Evolutionary conservation across 1,284 basidiomycete genomes (phyloP), one percentile per base, ranked within the genome.

Genomic region (Ganoderma leucocontextum): DNA sequence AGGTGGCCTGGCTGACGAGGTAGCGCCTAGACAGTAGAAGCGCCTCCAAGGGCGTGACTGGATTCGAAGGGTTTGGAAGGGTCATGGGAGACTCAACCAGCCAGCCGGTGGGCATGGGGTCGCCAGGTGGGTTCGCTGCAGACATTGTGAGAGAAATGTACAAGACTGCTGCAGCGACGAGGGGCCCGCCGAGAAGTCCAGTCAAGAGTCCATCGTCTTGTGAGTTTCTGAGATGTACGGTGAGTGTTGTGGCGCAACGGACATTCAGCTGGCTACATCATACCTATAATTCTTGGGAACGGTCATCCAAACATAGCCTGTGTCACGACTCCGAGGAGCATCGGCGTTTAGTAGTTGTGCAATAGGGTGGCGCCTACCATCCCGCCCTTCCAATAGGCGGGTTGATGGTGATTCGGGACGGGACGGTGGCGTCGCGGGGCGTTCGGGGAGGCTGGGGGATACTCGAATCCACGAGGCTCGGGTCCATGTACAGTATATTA

Each of bases 281-380:
- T 55, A 92, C 93, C 93, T 85, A 76, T 93, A 95, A 75, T 95
- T 94, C 78, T 94, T 93, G 0, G 92, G 91, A 10, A 94, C 92
- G n/a, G 93, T 92, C 93, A 95, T 95, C 92, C 92, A 95, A 39
- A 95, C 84, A 76, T 90, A 92, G 42, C 89, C 87, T 71, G 88
- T 71, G 61, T 76, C 87, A 70, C 71, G 69, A 47, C 67, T 66
- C 39, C 71, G 66, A n/a, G 69, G 65, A 19, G 63, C 60, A 12
- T 38, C 33, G 19, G 65, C 63, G 47, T 64, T 42, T 19, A 65
- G 44, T 17, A 38, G 44, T 5, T 52, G 67, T 19, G 52, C 41
- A 36, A 53, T 62, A 2, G 49, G 64, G 6, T 60, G 33, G 4
- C 71, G 69, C 39, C 71, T 86, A 42, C 67, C 73, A 22, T 87